Base-by-base conservation (phyloP, 768 basidiomycete species). In the Sistotremastrum suecicum region DNA sequence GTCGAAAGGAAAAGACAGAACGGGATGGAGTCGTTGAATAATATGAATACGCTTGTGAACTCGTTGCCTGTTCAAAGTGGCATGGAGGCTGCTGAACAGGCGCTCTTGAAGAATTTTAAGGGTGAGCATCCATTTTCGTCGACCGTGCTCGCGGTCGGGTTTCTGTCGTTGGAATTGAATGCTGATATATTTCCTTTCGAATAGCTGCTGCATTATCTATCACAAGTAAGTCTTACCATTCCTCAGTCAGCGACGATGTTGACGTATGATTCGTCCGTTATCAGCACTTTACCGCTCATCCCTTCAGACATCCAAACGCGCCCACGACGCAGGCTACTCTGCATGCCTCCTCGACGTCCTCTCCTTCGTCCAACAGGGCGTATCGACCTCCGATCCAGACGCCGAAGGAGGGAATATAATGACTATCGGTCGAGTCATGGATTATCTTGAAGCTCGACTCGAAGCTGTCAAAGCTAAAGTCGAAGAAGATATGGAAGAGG, bases 201-300 rank as follows among this genome's bases (percentile, higher is more conserved):
- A n/a, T 50, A 43, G 43, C 39, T 48, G 32, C 10, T 40, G n/a
- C n/a, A n/a, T n/a, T n/a, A n/a, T n/a, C n/a, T n/a, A n/a, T n/a
- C n/a, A n/a, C n/a, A n/a, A n/a, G n/a, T n/a, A n/a, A n/a, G n/a
- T n/a, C n/a, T n/a, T n/a, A n/a, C n/a, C n/a, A n/a, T n/a, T n/a
- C n/a, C n/a, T n/a, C n/a, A n/a, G n/a, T n/a, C n/a, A n/a, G n/a
- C n/a, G n/a, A n/a, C n/a, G n/a, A n/a, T n/a, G n/a, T n/a, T n/a
- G n/a, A n/a, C n/a, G n/a, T n/a, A n/a, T n/a, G n/a, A n/a, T n/a
- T n/a, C n/a, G n/a, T n/a, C n/a, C n/a, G n/a, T 81, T 89, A 51
- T 87, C 85, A 29, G 87, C 83, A 0, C 72, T 89, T 34, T 89
- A 86, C 60, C 76, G 83, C 52, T 83, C 84, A 3, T 85, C 85